phyloP scores from a whole-genome alignment of 1,284 basidiomycete genomes.

The Sanghuangporus weigelae region DNA sequence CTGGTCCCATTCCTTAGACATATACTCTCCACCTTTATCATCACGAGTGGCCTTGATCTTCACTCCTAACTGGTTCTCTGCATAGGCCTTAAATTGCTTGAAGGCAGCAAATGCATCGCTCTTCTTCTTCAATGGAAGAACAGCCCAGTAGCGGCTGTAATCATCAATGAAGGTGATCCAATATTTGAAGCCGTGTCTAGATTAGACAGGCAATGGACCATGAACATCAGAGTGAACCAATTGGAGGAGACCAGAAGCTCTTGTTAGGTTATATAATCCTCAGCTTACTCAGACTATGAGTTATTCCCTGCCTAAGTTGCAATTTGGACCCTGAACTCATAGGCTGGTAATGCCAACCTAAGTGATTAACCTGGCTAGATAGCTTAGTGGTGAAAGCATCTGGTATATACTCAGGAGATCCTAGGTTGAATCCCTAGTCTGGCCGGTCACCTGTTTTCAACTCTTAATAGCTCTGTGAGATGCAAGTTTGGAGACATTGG shows the following conservation, averaged over 20 bases:
- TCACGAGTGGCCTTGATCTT: constrained; percentile 22
- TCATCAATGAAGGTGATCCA: constrained; percentile 26
- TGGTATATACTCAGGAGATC: no score
- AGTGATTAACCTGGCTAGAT: no score
- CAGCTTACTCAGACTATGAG: no score
- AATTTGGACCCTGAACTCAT: no score
- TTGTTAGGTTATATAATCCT: no score
- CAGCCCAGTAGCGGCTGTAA: constrained; percentile 16
- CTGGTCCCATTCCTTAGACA: constrained; percentile 27
- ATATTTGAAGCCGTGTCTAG: constrained; percentile 21
- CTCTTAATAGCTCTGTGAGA: no score
- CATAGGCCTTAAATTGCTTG: constrained; percentile 20
- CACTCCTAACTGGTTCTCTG: constrained; percentile 21
- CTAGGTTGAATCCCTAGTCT: no score
- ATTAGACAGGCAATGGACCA: constrained; percentile 18
- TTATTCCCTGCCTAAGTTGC: no score
- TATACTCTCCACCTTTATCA: constrained; percentile 25
- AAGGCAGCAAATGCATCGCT: constrained; percentile 21
- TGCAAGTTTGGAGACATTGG: constrained; percentile 9
- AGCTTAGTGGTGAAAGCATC: no score
- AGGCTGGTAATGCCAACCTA: no score
- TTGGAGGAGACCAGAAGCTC: constrained; percentile 15
- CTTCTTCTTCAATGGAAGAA: constrained; percentile 22
- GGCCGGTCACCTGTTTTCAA: no score
- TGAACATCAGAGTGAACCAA: constrained; percentile 25